phyloP scores from a whole-genome alignment of 2,329 filamentous ascomycete species.

The Hypoxylon sp. region DNA sequence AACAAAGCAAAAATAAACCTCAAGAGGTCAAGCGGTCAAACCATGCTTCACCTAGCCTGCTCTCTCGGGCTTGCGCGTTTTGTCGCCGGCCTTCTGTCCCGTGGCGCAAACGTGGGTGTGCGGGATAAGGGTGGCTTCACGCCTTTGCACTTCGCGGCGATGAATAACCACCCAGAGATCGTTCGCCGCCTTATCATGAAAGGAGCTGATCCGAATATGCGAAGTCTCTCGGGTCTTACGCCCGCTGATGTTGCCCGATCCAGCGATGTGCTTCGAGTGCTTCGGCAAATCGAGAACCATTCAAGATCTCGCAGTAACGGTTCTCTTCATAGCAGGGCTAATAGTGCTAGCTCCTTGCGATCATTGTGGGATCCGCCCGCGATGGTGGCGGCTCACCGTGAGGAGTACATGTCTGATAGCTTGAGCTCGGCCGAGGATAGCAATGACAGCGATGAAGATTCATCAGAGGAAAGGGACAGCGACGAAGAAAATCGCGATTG shows the following conservation, averaged over 20 bases:
- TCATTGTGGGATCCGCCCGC: slow-evolving; percentile 74
- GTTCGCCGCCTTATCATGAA: slow-evolving; percentile 79
- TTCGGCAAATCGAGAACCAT: slow-evolving; percentile 72
- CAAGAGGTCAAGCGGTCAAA: slow-evolving; percentile 76
- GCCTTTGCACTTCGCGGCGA: slow-evolving; percentile 83
- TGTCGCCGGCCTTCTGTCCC: slow-evolving; percentile 79
- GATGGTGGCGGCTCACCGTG: slow-evolving; percentile 45
- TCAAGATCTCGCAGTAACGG: slow-evolving; percentile 75
- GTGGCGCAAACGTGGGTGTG: slow-evolving; percentile 81
- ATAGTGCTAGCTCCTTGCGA: slow-evolving; percentile 75
- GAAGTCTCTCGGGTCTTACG: slow-evolving; percentile 77
- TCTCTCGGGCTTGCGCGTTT: slow-evolving; percentile 81
- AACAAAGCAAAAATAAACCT: slow-evolving; percentile 77
- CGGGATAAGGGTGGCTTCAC: slow-evolving; percentile 85
- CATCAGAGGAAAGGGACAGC: slow-evolving; percentile 55
- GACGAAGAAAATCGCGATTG: slow-evolving; percentile 58
- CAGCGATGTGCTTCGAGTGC: slow-evolving; percentile 72
- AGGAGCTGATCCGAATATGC: slow-evolving; percentile 78
- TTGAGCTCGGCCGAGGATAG: slow-evolving; percentile 57
- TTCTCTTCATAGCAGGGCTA: slow-evolving; percentile 71
- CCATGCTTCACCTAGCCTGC: slow-evolving; percentile 83
- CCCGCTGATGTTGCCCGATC: slow-evolving; percentile 79
- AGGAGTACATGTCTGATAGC: slow-evolving; percentile 59
- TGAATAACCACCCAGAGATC: slow-evolving; percentile 81
- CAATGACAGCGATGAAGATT: slow-evolving; percentile 54